Base-by-base conservation (phyloP, 257 asterid species). In the Rhazya stricta region DNA sequence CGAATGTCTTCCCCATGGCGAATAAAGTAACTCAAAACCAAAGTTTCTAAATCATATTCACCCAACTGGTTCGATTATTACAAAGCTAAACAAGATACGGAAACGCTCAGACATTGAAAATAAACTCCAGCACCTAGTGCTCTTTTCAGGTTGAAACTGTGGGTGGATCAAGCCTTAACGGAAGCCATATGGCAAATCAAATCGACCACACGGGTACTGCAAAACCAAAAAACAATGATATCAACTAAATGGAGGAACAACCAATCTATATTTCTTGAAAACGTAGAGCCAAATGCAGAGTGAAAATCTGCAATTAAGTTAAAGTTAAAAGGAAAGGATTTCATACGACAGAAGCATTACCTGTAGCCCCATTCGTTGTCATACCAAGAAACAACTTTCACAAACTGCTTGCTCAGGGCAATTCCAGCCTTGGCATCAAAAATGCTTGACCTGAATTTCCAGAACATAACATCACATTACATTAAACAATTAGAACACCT, bases 361-460 rank as follows among this genome's bases (percentile, higher is more conserved):
- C 86, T 88, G 90, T 86, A 89, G 36, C 94, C 92, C 90, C 89
- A 83, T 76, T 88, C 96, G 30, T 91, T 91, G 84, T 89, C 97
- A 46, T 91, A 89, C 96, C 96, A 91, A 15, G 96, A 63, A 43
- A 91, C 96, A 0, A 89, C 81, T 50, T 91, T 89, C 71, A 89
- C 88, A 29, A 84, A 89, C 30, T 81, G 89, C 76, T 85, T 81
- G 84, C 76, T 91, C 85, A 89, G 73, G 8, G 97, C 92, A 79
- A 91, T 91, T 68, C 97, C 96, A 62, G 94, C 97, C 88, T 88
- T 87, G 73, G 97, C 96, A 66, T 91, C 91, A 16, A 88, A 91
- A 37, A 91, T 87, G 86, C 92, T 91, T 27, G 97, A 91, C 73
- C 97, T 90, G 84, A 78, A 34, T 37, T 66, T 66, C 9, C 21